A percentile compares a stretch with the other conserved stretches of the same genome.
Evolutionary conservation across 208 protist species (phyloP).

Genomic region (Leishmania tarentolae): DNA sequence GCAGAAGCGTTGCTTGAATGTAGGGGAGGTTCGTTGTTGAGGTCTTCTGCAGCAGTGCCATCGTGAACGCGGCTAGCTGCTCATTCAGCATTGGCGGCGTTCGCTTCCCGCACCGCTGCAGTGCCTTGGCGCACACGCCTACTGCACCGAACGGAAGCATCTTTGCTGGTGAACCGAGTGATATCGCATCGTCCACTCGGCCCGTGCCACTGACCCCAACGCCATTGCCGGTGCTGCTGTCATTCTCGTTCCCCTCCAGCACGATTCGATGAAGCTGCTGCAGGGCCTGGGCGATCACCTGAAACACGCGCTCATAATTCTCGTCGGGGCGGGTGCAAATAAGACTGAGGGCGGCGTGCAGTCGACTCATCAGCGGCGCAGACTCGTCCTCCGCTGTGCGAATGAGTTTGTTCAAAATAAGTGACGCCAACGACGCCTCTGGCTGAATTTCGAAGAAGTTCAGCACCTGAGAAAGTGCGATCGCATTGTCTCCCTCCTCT

Average conservation of each 20-base stretch:
- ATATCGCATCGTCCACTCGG: neutral
- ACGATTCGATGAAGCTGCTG: slow-evolving; percentile 14
- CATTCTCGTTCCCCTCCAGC: neutral
- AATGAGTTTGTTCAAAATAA: slow-evolving; percentile 68
- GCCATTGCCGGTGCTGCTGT: neutral
- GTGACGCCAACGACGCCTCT: slow-evolving; percentile 53
- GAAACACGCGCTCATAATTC: slow-evolving; percentile 75
- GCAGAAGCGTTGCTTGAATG: slow-evolving; percentile 53
- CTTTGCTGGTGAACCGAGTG: neutral
- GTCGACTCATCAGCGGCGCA: slow-evolving; percentile 13
- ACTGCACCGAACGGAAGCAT: slow-evolving; percentile 30
- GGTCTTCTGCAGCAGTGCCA: slow-evolving; percentile 46
- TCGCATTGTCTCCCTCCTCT: slow-evolving; percentile 67
- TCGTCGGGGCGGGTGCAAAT: slow-evolving; percentile 54
- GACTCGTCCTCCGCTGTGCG: slow-evolving; percentile 57
- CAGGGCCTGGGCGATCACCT: slow-evolving; percentile 54
- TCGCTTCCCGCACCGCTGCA: slow-evolving; percentile 73
- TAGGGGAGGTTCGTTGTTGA: slow-evolving; percentile 25
- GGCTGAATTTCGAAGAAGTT: slow-evolving; percentile 81
- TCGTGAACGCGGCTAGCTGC: slow-evolving; percentile 46
- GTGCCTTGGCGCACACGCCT: slow-evolving; percentile 60
- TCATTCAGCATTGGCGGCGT: slow-evolving; percentile 61
- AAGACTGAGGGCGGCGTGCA: slow-evolving; percentile 46
- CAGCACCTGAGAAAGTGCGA: slow-evolving; percentile 74
- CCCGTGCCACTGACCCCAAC: neutral